Evolutionary conservation across 495 filamentous ascomycete species (phyloP).

Genomic region (Penicillium dipodomyicola): DNA sequence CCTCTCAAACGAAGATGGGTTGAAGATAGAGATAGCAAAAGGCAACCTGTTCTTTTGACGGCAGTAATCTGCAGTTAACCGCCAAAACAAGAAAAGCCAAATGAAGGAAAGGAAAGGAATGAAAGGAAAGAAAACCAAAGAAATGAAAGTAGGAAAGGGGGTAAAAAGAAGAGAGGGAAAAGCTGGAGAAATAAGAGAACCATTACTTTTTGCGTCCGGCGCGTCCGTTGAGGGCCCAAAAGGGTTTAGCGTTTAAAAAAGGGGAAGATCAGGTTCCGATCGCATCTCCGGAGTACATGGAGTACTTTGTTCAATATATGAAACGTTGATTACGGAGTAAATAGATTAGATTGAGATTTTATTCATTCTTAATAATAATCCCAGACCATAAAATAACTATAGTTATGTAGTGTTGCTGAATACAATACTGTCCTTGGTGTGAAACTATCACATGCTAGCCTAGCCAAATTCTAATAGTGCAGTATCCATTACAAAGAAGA

Average conservation of each 20-base stretch:
- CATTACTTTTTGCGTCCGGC: slow-evolving; percentile 31
- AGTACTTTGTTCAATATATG: no score
- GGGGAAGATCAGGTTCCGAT: slow-evolving; percentile 27
- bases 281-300: neutral
- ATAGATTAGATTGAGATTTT: no score
- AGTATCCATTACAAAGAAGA: neutral
- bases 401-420: neutral
- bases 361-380: neutral
- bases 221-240: slow-evolving; percentile 32
- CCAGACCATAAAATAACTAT: neutral
- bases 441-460: slow-evolving; percentile 8
- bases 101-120: slow-evolving; percentile 9
- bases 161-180: slow-evolving; percentile 23
- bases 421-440: neutral
- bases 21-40: slow-evolving; percentile 3
- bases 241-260: slow-evolving; percentile 34
- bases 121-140: slow-evolving; percentile 16
- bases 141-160: slow-evolving; percentile 28
- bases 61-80: slow-evolving; percentile 3
- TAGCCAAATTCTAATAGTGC: neutral
- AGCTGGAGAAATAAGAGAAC: slow-evolving; percentile 24
- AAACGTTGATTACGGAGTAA: neutral
- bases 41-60: slow-evolving; percentile 7
- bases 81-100: slow-evolving; percentile 9
- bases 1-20: slow-evolving; percentile 2